Evolutionary conservation across 2,329 filamentous ascomycete species (phyloP), one percentile per base, ranked within the genome.

Genomic region (Epichloe gansuensis): DNA sequence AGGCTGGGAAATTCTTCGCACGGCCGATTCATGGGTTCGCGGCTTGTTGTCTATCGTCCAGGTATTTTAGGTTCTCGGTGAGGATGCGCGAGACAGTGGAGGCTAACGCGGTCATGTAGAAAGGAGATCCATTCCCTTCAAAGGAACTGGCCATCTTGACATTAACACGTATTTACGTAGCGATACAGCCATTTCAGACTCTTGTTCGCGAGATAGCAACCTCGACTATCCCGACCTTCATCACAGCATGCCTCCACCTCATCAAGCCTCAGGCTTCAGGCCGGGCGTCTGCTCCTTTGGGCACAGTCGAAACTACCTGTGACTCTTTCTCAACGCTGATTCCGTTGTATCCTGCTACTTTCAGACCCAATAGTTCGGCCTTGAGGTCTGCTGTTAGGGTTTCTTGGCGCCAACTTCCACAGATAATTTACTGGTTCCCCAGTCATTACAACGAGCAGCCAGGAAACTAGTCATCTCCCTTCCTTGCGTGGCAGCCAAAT

Each of bases 121-220:
- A 89, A 76, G 82, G 84, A 9, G 89, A 95, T 61, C 82, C 88
- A 3, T 67, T 78, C 6, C 80, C 84, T 4, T 83, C 83, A 37
- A 94, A 93, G 64, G 86, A 86, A 64, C 68, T 96, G 54, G 81
- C 81, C 58, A 74, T 95, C 48, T 78, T 93, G 56, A 81, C 87
- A 13, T 72, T 96, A 56, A 86, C 87, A 21, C 84, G 86, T 62
- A 90, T 96, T 59, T 96, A 93, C 70, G 77, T 82, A 59, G 78
- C 93, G 38, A 85, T 91, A 42, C 87, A 90, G 63, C 81, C 85
- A 39, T 90, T 90, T 63, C 88, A 86, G 55, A 93, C 88, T 8
- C 74, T 96, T 51, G 76, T 91, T 45, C 80, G 91, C 60, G 91
- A 96, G 65, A 88, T 96, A 55, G 91, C 87, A 1, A 95, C 90